Base-by-base conservation (phyloP, 2,329 filamentous ascomycete species). In the Ceratocystis eucalypticola region DNA sequence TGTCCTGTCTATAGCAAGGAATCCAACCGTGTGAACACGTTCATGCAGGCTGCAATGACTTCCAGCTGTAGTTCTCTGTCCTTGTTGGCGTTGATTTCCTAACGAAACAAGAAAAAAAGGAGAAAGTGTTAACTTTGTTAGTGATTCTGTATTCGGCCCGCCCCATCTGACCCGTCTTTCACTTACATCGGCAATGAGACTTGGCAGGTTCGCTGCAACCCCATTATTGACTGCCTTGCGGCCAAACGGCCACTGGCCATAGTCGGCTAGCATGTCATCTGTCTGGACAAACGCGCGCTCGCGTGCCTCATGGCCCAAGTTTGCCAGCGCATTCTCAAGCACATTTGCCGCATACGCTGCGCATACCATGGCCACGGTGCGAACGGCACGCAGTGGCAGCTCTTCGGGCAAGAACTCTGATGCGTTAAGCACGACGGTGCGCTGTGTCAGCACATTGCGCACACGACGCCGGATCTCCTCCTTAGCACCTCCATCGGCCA, bases 261-360 rank as follows among this genome's bases (percentile, higher is more conserved):
- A 99, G 75, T 97, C 93, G 53, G 91, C 91, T 67, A 99, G 80
- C 70, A 99, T 79, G 78, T 97, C 94, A 75, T 99, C 94, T 20
- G 96, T 96, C 79, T 97, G 93, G 50, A 91, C 91, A 76, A 97
- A 99, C 3, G 94, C 93, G 71, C 93, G 83, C 78, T 99, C 94
- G 71, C 94, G 82, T 66, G 93, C 87, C 79, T 99, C 94, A 74
- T 97, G 94, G 71, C 92, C 91, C 69, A 99, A 84, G 15, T 89
- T 95, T 66, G 89, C 90, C 72, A 99, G 80, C n/a, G 93, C 94
- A 74, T 99, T 99, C 79, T 99, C 94, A 67, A 99, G 83, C 33
- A 99, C 94, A 73, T 99, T 99, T 69, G 94, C 94, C 59, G 94
- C 94, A 76, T 99, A 97, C 59, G 94, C 93, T 64, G 93, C 94